Conservation (phyloP, 2,329 filamentous ascomycete species). For the Pseudogymnoascus sp. region DNA sequence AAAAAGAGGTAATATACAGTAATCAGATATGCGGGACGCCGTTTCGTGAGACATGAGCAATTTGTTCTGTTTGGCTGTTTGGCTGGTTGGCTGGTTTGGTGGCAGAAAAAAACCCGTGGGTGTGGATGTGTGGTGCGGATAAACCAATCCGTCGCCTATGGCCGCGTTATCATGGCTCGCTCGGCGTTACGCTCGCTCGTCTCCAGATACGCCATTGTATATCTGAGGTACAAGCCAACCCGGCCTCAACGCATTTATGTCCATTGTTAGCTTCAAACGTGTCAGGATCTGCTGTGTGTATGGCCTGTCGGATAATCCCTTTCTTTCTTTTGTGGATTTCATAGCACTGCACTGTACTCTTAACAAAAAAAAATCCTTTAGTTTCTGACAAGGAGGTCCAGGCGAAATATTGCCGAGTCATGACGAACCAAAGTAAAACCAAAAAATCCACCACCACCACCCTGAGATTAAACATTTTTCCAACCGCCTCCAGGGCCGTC, state of each 20-base stretch:
- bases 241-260: not conserved
- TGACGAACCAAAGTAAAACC: not conserved
- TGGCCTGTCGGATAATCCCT: not conserved
- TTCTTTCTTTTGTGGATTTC: not conserved
- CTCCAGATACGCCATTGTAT: constrained; percentile 6
- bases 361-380: not conserved
- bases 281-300: not conserved
- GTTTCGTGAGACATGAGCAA: constrained; percentile 2
- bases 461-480: not conserved
- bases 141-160: constrained; percentile 6
- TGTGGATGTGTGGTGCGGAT: not conserved
- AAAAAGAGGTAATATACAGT: not conserved
- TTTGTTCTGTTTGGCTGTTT: not conserved
- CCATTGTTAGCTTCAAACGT: not conserved
- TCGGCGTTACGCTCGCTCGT: not conserved
- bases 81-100: no score
- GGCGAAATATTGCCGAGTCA: not conserved
- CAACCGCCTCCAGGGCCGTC: not conserved
- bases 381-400: not conserved
- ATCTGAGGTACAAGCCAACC: not conserved
- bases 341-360: not conserved
- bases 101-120: not conserved
- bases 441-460: not conserved
- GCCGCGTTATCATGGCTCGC: not conserved
- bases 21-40: constrained; percentile 8